Evolutionary conservation across 2,329 filamentous ascomycete species (phyloP).

Genomic region (Penicillium sp.): DNA sequence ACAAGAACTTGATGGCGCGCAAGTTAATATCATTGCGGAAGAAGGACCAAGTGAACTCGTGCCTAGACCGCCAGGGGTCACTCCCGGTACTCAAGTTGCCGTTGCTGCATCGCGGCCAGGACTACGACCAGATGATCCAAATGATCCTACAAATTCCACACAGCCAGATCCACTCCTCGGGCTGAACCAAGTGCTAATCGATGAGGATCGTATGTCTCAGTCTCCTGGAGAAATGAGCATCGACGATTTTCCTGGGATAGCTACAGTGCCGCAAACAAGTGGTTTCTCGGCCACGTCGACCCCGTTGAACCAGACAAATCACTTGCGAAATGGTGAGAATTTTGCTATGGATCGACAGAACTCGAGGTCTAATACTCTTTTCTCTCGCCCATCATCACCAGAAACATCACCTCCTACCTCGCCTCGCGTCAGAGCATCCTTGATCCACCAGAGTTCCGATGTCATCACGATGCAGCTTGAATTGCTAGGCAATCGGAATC

Average conservation of each 20-base stretch:
- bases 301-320: conserved; percentile 15
- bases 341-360: conserved; percentile 22
- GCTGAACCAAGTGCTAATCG: conserved; percentile 25
- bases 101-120: conserved; percentile 8
- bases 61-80: conserved; percentile 17
- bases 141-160: conserved; percentile 10
- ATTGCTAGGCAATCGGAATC: conserved; percentile 36
- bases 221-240: conserved; percentile 41
- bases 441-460: conserved; percentile 45
- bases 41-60: conserved; percentile 15
- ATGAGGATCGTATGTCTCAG: conserved; percentile 40
- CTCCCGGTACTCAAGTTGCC: conserved; percentile 14
- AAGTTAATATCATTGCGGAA: conserved; percentile 9
- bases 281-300: conserved; percentile 15
- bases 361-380: conserved; percentile 43
- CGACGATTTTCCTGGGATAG: conserved; percentile 32
- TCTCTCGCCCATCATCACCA: conserved; percentile 42
- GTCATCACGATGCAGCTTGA: conserved; percentile 48
- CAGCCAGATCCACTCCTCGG: conserved; percentile 8
- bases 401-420: conserved; percentile 43
- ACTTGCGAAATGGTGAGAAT: conserved; percentile 10
- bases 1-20: conserved; percentile 27
- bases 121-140: conserved; percentile 12
- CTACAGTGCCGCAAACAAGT: conserved; percentile 25
- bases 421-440: conserved; percentile 43